Base-by-base conservation (phyloP, 2,329 filamentous ascomycete species). In the Pezicula rhizophila region DNA sequence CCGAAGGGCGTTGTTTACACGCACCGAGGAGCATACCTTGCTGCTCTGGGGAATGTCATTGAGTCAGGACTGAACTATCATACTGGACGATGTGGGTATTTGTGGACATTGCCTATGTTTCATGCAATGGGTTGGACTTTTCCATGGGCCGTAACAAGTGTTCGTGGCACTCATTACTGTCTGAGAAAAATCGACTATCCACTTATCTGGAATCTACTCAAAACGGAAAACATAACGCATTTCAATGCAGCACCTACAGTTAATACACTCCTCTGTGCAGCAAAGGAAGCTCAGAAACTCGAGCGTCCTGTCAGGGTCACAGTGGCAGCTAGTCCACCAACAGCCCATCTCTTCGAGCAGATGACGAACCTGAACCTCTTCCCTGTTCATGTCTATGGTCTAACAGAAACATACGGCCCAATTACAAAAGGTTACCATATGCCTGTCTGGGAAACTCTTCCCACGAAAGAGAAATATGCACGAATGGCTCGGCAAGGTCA, bases 221-320 rank as follows among this genome's bases (percentile, higher is more conserved):
- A 90, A 62, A 79, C 89, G 46, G 88, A 97, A 67, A 75, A 80
- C 6, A 86, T 99, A 55, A 97, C 90, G 0, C 93, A 99, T 68
- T 97, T 95, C 72, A 95, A 92, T 63, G 92, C 92, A 1, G 93
- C 92, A 0, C 93, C 93, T 0, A 99, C 93, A 0, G 93, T 99
- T 46, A 97, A 97, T 66, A 99, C 92, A 0, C 72, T 97, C 1
- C 79, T 99, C 2, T 96, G 93, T 63, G 85, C 85, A 11, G 79
- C 87, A 3, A 77, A 84, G 37, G 84, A 90, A 65, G 92, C 93
- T 2, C 79, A 78, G 57, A 77, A 69, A 42, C 74, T 99, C 1
- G 73, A 82, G 0, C 70, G 80, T 1, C 79, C 83, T 0, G 90
- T 97, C 8, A 78, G 82, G 14, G 93, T 99, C 5, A 96, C 91